Conservation (phyloP, 2,329 filamentous ascomycete species). For the Botrytis fabae region DNA sequence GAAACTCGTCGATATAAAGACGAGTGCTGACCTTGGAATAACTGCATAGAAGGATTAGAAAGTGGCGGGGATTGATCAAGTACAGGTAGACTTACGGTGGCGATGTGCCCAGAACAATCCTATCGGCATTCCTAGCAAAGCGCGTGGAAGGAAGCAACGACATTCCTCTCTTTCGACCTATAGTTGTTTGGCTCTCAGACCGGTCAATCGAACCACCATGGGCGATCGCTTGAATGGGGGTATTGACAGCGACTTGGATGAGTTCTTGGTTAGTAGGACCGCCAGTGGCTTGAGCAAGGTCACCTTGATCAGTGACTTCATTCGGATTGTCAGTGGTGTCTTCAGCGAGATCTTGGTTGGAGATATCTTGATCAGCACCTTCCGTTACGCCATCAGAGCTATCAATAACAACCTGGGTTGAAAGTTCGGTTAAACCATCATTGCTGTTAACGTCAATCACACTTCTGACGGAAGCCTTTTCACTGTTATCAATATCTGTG, state of each 20-base stretch:
- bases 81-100: neutral
- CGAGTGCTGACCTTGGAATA: neutral
- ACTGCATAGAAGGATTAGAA: neutral
- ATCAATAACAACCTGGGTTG: neutral
- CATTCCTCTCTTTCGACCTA: neutral
- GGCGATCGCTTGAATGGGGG: neutral
- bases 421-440: neutral
- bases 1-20: neutral
- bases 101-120: neutral
- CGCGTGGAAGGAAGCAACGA: neutral
- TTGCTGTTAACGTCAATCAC: neutral
- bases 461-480: neutral
- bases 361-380: neutral
- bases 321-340: too few relatives aligned
- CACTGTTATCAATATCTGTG: neutral
- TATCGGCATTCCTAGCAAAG: constrained; percentile 6
- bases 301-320: neutral
- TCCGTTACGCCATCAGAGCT: neutral
- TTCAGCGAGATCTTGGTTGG: neutral
- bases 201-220: neutral
- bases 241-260: neutral
- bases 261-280: neutral
- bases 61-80: neutral
- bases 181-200: neutral
- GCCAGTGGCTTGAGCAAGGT: neutral